Percentiles rank a stretch among this genome's conserved stretches.
Evolutionary conservation across 2,329 filamentous ascomycete species (phyloP).

Genomic region (Venturia carpophila): DNA sequence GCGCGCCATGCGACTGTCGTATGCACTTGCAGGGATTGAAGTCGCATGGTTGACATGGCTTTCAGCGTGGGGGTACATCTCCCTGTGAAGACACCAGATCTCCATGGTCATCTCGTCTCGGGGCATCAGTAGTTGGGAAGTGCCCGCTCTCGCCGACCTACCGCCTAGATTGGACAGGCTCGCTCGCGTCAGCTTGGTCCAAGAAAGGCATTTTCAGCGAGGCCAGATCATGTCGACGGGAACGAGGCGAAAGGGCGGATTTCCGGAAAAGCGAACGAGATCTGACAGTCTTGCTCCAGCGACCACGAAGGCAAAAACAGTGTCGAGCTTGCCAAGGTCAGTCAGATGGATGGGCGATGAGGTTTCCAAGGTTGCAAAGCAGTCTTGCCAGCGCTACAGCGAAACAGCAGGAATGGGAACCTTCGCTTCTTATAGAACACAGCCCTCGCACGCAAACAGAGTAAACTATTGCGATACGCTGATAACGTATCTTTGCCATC

Average conservation of each 20-base stretch:
- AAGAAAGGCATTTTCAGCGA: background rate
- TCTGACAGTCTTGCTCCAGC: background rate
- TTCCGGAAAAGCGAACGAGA: background rate
- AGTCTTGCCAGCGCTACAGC: background rate
- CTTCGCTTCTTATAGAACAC: background rate
- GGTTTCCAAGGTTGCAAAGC: background rate
- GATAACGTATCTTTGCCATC: conserved; percentile 9
- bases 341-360: background rate
- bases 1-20: background rate
- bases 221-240: background rate
- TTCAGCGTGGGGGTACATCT: background rate
- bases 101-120: background rate
- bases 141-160: background rate
- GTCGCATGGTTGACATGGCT: background rate
- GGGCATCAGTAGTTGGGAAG: background rate
- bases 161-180: background rate
- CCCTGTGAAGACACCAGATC: background rate
- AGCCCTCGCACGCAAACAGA: conserved; percentile 7
- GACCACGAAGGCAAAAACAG: background rate
- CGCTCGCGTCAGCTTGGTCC: background rate
- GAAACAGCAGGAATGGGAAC: background rate
- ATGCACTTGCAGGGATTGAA: background rate
- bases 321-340: background rate
- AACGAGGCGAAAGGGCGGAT: background rate
- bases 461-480: background rate